phyloP scores from a whole-genome alignment of 192 early-diverging fungal genomes.

The Gorgonomyces haynaldii region DNA sequence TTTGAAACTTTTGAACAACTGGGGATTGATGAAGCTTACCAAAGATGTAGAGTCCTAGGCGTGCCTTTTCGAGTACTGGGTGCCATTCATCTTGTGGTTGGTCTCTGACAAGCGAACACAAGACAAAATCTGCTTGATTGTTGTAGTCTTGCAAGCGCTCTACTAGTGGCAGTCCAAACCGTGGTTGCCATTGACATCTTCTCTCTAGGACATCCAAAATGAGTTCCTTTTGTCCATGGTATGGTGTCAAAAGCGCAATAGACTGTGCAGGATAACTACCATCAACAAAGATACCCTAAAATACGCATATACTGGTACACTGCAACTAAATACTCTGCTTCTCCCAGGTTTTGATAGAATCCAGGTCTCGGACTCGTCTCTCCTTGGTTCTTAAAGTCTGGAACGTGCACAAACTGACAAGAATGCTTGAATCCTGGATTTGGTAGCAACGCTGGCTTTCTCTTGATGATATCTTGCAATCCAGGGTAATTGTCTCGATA shows the following conservation, averaged over 20 bases:
- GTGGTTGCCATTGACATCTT: conserved; percentile 76
- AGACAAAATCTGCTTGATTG: conserved; percentile 82
- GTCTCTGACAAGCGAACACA: conserved; percentile 89
- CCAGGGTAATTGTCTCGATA: conserved; percentile 75
- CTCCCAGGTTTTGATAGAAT: conserved; percentile 93
- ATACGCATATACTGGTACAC: conserved; percentile 94
- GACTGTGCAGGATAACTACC: conserved; percentile 69
- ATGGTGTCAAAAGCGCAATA: conserved; percentile 90
- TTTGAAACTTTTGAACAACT: no score
- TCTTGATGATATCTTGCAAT: conserved; percentile 55
- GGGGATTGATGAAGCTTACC: no score
- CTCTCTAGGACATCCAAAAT: conserved; percentile 78
- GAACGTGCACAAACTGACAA: conserved; percentile 85
- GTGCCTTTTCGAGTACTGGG: conserved; percentile 79
- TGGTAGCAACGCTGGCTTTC: conserved; percentile 42
- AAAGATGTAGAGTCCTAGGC: conserved; percentile 91
- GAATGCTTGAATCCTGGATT: conserved; percentile 80
- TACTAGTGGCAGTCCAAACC: conserved; percentile 71
- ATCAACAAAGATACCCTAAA: conserved; percentile 47
- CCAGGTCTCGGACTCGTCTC: conserved; percentile 78
- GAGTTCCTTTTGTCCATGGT: conserved; percentile 92
- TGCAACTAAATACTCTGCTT: conserved; percentile 95
- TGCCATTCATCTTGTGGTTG: no score
- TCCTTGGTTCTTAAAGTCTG: conserved; percentile 60
- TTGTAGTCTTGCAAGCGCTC: conserved; percentile 96